Percentiles rank a stretch among this genome's conserved stretches.
Conservation (phyloP, 2,329 filamentous ascomycete species). For the Verticillium dahliae region DNA sequence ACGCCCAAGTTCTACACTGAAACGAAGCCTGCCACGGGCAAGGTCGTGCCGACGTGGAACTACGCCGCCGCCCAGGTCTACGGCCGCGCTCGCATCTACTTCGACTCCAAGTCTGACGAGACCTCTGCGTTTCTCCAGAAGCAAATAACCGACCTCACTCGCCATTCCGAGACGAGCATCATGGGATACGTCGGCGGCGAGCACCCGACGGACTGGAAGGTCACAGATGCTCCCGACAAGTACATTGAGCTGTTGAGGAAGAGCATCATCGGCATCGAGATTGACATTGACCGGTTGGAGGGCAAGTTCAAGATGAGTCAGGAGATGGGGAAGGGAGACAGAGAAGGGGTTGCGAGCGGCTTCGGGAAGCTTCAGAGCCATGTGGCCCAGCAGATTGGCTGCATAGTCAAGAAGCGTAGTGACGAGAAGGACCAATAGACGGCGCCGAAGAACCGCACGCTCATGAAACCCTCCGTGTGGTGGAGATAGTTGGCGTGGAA, state of each 20-base stretch:
- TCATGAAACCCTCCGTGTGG: no score
- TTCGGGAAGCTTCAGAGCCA: no score
- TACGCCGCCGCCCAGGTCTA: conserved; percentile 61
- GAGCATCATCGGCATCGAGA: conserved; percentile 55
- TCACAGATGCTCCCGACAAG: conserved; percentile 46
- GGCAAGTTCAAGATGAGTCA: conserved; percentile 66
- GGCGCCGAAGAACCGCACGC: no score
- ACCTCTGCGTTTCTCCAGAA: conserved; percentile 39
- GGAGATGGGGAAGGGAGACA: conserved; percentile 30
- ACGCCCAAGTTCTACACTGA: conserved; percentile 62
- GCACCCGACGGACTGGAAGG: conserved; percentile 39
- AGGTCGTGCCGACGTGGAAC: conserved; percentile 67
- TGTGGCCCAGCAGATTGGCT: no score
- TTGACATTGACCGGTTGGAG: conserved; percentile 45
- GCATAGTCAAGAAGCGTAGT: no score
- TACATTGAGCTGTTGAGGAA: conserved; percentile 54
- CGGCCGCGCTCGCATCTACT: conserved; percentile 47
- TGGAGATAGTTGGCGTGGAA: no score
- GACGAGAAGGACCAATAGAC: no score
- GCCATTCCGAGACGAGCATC: conserved; percentile 41
- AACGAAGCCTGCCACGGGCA: conserved; percentile 57
- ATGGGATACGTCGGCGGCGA: conserved; percentile 46
- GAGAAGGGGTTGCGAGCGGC: no score
- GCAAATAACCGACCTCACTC: conserved; percentile 47
- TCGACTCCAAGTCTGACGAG: conserved; percentile 36